Conservation (phyloP, 345 rosid species). For the Arabis alpina region DNA sequence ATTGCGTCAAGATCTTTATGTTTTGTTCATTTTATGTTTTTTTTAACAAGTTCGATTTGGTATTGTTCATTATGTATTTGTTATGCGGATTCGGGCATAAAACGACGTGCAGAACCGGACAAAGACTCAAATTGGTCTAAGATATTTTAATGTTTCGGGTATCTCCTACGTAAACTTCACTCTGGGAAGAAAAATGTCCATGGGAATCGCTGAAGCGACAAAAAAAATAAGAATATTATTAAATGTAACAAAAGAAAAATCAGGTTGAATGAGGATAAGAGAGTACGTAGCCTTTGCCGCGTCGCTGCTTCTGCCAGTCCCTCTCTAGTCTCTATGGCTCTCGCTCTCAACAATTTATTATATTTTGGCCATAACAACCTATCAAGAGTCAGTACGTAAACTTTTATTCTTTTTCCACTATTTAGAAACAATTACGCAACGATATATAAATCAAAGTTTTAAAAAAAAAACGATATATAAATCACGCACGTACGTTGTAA, state of each 20-base stretch:
- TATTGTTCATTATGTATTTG: not conserved
- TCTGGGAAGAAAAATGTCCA: slow-evolving; percentile 18
- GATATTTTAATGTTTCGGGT: slow-evolving; percentile 25
- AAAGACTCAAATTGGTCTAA: not conserved
- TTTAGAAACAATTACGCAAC: too few relatives aligned
- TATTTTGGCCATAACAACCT: slow-evolving; percentile 35
- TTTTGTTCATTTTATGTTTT: not conserved
- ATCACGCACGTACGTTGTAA: not conserved
- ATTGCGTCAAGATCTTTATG: not conserved
- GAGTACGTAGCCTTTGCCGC: slow-evolving; percentile 38
- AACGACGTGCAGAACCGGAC: too few relatives aligned
- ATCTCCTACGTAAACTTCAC: not conserved
- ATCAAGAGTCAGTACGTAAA: slow-evolving; percentile 37
- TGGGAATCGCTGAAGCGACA: slow-evolving; percentile 14
- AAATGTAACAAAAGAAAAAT: not conserved
- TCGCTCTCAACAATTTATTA: slow-evolving; percentile 27
- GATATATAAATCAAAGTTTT: not conserved
- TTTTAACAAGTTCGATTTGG: too few relatives aligned
- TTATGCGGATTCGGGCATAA: too few relatives aligned
- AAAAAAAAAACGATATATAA: not conserved
- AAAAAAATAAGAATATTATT: not conserved
- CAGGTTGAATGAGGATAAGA: slow-evolving; percentile 34
- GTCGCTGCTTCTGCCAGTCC: slow-evolving; percentile 27
- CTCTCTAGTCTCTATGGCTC: slow-evolving; percentile 14
- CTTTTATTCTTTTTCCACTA: slow-evolving; percentile 13